A percentile compares a stretch with the other conserved stretches of the same genome.
These are phyloP conservation scores for Erythrobasidium hasegawianum DNA, from an alignment of 1,284 basidiomycete genomes.

Conservation along the genomic window DNA sequence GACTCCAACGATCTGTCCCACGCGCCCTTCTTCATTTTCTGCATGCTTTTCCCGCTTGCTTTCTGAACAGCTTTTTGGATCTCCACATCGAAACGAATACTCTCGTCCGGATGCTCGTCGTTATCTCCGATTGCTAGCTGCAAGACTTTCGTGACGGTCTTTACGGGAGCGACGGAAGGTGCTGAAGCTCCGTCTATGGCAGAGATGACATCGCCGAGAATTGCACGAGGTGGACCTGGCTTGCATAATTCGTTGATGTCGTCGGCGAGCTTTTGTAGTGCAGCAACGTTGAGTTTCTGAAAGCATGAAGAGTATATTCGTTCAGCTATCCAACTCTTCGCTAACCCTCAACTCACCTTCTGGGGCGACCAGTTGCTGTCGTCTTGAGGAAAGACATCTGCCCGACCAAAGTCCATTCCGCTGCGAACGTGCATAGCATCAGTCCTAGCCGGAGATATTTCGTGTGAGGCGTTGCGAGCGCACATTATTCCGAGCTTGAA, in stretches of 20 bases:
- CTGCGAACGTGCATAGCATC: too few species aligned
- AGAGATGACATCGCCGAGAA: constrained; percentile 8
- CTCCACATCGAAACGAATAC: constrained; percentile 12
- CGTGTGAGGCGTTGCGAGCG: background rate
- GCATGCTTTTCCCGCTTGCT: constrained; percentile 22
- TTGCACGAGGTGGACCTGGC: constrained; percentile 1
- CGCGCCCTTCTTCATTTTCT: constrained; percentile 25
- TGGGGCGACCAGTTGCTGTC: constrained; percentile 16
- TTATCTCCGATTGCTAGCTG: constrained; percentile 21
- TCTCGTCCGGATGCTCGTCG: constrained; percentile 23
- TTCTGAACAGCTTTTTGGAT: constrained; percentile 32
- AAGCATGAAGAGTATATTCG: too few species aligned
- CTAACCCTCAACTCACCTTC: constrained; percentile 23
- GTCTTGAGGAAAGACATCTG: constrained; percentile 8
- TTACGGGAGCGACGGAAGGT: constrained; percentile 19
- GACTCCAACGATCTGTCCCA: constrained; percentile 18
- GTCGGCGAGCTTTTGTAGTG: background rate
- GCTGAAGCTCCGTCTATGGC: constrained; percentile 31
- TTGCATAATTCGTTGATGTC: constrained; percentile 18
- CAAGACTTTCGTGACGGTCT: constrained; percentile 16
- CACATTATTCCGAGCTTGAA: constrained; percentile 29
- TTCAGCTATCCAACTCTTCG: too few species aligned
- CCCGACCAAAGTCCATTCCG: constrained; percentile 28
- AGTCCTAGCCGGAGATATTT: too few species aligned
- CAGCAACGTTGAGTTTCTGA: constrained; percentile 9